Evolutionary conservation across 1,139 yeast species (phyloP), one percentile per base, ranked within the genome.

Genomic region (Trichomonascaceae sp.): DNA sequence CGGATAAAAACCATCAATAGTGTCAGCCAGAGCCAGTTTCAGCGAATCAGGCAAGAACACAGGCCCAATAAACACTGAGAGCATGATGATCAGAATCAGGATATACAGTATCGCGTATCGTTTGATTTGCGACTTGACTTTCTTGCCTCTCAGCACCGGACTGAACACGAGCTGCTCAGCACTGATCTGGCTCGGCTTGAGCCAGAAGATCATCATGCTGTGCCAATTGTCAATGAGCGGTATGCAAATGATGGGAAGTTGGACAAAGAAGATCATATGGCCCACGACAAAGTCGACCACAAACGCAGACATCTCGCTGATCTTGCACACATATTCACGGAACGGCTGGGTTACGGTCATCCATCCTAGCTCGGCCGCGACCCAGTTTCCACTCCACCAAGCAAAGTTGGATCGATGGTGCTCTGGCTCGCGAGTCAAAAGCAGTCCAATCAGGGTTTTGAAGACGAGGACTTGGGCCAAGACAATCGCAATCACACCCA

Each of bases 311-410:
- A 75, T 61, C 50, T 84, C 95, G 45, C 74, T 65, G 2, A 68
- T 57, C 47, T 84, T 84, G 27, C 84, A 77, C 4, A 72, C 37
- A 32, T 65, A 67, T 50, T 84, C 95, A 39, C 93, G 59, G 4
- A 70, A 32, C 0, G 89, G 85, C 46, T 80, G 92, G 0, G 76
- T 62, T 2, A 80, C 35, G 1, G 67, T 57, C 27, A 65, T 53
- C 69, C 72, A 67, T 1, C 85, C 81, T 27, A 76, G 56, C 1
- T 70, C 72, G n/a, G 70, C 65, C 9, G 57, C 59, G 28, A 66
- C 50, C 94, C 94, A 82, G 33, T 64, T 66, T 0, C 93, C 94
- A 0, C 82, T 70, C 94, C 94, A 84, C 93, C 94, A 84, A 0
- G 87, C 76, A 17, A 66, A 50, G 47, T 78, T 79, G 2, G 78